These are phyloP conservation scores for Cutaneotrichosporon sp. DNA, from an alignment of 1,284 basidiomycete species.

Conservation along the genomic window DNA sequence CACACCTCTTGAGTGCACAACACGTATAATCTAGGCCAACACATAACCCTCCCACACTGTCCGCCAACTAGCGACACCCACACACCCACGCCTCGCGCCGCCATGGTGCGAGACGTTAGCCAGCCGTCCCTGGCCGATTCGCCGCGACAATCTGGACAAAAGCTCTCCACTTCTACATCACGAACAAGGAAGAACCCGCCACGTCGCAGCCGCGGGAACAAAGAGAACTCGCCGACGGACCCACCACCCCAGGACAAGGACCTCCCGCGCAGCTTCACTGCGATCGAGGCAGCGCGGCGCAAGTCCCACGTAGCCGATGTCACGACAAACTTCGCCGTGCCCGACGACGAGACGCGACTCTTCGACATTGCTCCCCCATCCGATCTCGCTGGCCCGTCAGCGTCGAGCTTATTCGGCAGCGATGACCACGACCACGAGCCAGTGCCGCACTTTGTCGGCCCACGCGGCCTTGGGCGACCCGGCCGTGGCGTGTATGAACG, in stretches of 20 bases:
- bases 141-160: neutral
- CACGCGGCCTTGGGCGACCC: neutral
- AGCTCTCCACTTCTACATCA: neutral
- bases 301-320: neutral
- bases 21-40: neutral
- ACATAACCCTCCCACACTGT: neutral
- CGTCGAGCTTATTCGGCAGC: conserved; percentile 14
- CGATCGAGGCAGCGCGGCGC: conserved; percentile 1
- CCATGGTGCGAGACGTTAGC: conserved; percentile 20
- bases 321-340: neutral
- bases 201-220: neutral
- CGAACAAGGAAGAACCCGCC: neutral
- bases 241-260: neutral
- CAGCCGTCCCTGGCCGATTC: conserved; percentile 16
- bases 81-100: neutral
- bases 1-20: neutral
- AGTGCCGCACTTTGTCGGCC: neutral
- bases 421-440: conserved; percentile 14
- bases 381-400: conserved; percentile 11
- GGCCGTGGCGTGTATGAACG: neutral
- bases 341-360: conserved; percentile 20
- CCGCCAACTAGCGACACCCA: neutral
- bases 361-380: conserved; percentile 17
- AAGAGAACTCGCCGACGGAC: neutral
- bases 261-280: neutral